Evolutionary conservation across 2,329 filamentous ascomycete genomes (phyloP).

Genomic region (Clonostachys solani): DNA sequence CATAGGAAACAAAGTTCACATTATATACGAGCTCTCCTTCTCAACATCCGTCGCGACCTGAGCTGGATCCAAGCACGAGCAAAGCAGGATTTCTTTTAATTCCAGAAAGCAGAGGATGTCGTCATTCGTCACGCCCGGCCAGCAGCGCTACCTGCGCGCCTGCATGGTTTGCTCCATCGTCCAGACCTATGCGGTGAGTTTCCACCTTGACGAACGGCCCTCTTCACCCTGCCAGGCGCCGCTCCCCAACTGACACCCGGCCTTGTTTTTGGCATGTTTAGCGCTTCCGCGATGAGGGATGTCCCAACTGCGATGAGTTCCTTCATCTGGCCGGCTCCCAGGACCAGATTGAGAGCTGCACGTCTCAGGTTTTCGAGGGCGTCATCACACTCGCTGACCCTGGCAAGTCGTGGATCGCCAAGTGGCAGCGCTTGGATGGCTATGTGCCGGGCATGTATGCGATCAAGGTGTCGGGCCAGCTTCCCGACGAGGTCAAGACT

Average conservation of each 20-base stretch:
- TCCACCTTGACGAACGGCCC: background rate
- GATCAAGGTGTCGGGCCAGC: constrained; percentile 84
- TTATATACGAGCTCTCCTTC: too few species aligned
- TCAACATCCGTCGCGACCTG: too few species aligned
- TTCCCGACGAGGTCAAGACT: constrained; percentile 61
- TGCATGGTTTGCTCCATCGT: constrained; percentile 99
- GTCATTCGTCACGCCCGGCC: constrained; percentile 58
- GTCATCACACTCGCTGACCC: constrained; percentile 82
- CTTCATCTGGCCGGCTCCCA: constrained; percentile 75
- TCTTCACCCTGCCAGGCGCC: background rate
- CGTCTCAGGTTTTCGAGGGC: constrained; percentile 93
- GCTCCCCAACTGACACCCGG: background rate
- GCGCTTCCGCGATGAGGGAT: constrained; percentile 84
- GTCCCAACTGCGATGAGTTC: constrained; percentile 94
- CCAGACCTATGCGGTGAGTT: constrained; percentile 68
- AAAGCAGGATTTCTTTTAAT: background rate
- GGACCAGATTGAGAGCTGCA: constrained; percentile 88
- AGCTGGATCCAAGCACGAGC: too few species aligned
- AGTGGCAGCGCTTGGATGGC: constrained; percentile 86
- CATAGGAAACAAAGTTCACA: background rate
- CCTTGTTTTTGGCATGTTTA: constrained; percentile 24
- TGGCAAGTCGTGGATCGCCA: constrained; percentile 87
- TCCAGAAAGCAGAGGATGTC: background rate
- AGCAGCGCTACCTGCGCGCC: constrained; percentile 84
- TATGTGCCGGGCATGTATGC: constrained; percentile 91